Base-by-base conservation (phyloP, 116 monocot genomes). In the Iris pallida region DNA sequence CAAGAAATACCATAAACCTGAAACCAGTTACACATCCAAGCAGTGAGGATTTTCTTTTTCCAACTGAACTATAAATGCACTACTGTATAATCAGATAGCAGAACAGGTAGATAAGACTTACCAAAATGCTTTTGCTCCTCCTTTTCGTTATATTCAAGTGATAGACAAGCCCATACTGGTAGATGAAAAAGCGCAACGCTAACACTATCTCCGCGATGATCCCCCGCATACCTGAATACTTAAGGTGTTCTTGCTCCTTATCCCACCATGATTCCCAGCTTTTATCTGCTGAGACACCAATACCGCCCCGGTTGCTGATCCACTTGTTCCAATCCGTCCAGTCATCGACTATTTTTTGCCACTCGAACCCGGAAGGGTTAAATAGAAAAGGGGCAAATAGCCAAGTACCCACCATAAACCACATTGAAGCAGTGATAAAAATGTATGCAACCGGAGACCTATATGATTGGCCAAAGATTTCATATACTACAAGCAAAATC, bases 211-310 rank as follows among this genome's bases (percentile, higher is more conserved):
- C 95, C 53, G 68, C 67, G 70, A 82, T 45, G 14, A 64, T 84
- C 53, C 95, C 91, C 46, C 70, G 73, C 14, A 57, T 76, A 16
- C 91, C 88, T 12, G 95, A 84, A 67, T 81, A 82, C 6, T 66
- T 78, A 3, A 95, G 73, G 80, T 91, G 95, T 15, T 91, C 91
- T 15, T 91, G 91, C 70, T 95, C 95, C 57, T 81, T 88, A 42
- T 91, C 95, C 95, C 95, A 95, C 95, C 95, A 95, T 64, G 95
- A 95, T 69, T 95, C 95, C 95, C 95, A 95, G 60, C 95, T 95
- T 68, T 86, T 95, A 19, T 91, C 81, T 61, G 80, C 60, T 5
- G 83, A 55, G 20, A 91, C 95, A 76, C 95, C 95, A 79, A 95
- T 95, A 1, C 95, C 95, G 8, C 95, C 95, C 57, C 76, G 81